Evolutionary conservation across 140 eudicot species (phyloP), one percentile per base, ranked within the genome.

Genomic region (Flaveria floridana): DNA sequence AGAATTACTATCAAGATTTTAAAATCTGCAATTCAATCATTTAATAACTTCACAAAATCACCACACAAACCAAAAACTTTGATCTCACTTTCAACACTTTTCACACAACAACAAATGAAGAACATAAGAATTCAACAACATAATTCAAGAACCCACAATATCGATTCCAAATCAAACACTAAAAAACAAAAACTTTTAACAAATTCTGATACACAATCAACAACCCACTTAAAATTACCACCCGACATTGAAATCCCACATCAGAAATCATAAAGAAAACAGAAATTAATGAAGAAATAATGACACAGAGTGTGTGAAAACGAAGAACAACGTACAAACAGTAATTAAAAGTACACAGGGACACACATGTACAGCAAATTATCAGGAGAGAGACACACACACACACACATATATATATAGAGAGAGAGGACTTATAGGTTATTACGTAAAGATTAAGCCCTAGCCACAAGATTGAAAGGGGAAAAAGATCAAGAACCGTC

Each of bases 401-500:
- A 34, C 1, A 34, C 8, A 34, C 8, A 34, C 8, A 34, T 1
- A 34, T 1, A 34, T 34, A 79, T 26, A 75, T 50, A 74, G 19
- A 65, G 48, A 62, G 42, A 44, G 56, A 44, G 39, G 39, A 6
- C 16, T 65, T 44, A 65, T 18, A 20, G 8, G 34, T 70, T 11
- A 51, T 72, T 77, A 77, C 79, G 72, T 72, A 72, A 68, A 58
- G 56, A 48, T 69, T 34, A 65, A 80, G 62, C 80, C 89, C 86
- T 77, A 72, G 82, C 81, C 61, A 82, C 80, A 78, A 77, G 82
- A 77, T 84, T 77, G 51, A 70, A 67, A 42, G 57, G 41, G 39
- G 73, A 65, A 34, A 21, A 65, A 48, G 78, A 52, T 79, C 74
- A 76, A 51, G 25, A 56, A 68, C 85, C 83, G 85, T 80, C 42